These are phyloP conservation scores for Cubamyces sp. DNA, from an alignment of 768 basidiomycete genomes.

Conservation along the genomic window DNA sequence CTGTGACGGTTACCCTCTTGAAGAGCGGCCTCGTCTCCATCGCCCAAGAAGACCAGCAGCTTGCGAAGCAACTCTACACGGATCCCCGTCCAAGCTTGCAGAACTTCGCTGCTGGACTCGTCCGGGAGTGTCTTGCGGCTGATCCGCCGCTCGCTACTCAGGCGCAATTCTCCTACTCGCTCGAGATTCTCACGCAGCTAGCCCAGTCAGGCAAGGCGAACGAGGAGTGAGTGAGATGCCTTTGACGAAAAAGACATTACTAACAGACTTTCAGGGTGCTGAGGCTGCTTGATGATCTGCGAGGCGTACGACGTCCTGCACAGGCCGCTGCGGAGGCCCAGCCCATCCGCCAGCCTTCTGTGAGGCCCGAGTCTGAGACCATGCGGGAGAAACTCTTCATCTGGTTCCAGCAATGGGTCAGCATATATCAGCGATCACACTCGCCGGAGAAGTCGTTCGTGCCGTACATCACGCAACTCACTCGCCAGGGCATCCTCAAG, in stretches of 20 bases:
- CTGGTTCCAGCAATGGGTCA: slow-evolving; percentile 96
- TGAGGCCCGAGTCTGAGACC: slow-evolving; percentile 74
- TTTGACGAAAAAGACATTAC: neutral
- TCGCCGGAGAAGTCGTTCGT: slow-evolving; percentile 95
- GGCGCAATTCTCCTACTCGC: slow-evolving; percentile 74
- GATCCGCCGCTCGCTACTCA: slow-evolving; percentile 83
- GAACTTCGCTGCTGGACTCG: slow-evolving; percentile 80
- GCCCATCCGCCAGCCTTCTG: slow-evolving; percentile 49
- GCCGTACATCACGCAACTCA: slow-evolving; percentile 94
- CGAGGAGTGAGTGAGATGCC: slow-evolving; percentile 67
- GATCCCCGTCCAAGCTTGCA: slow-evolving; percentile 79
- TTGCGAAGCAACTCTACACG: slow-evolving; percentile 82
- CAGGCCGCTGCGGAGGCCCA: slow-evolving; percentile 42
- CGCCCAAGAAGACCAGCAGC: slow-evolving; percentile 82
- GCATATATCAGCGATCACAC: slow-evolving; percentile 87
- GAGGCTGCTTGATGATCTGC: slow-evolving; percentile 80
- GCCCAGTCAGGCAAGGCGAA: slow-evolving; percentile 76
- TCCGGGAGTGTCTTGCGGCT: slow-evolving; percentile 83
- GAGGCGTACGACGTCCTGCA: slow-evolving; percentile 59
- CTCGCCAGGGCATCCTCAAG: slow-evolving; percentile 95
- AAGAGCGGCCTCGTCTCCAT: slow-evolving; percentile 81
- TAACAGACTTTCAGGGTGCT: slow-evolving; percentile 53
- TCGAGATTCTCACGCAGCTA: slow-evolving; percentile 81
- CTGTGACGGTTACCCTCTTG: slow-evolving; percentile 88
- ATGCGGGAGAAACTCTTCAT: slow-evolving; percentile 73